Conservation (phyloP, 2,329 filamentous ascomycete genomes). For the Paecilomyces dactylethromorphus region DNA sequence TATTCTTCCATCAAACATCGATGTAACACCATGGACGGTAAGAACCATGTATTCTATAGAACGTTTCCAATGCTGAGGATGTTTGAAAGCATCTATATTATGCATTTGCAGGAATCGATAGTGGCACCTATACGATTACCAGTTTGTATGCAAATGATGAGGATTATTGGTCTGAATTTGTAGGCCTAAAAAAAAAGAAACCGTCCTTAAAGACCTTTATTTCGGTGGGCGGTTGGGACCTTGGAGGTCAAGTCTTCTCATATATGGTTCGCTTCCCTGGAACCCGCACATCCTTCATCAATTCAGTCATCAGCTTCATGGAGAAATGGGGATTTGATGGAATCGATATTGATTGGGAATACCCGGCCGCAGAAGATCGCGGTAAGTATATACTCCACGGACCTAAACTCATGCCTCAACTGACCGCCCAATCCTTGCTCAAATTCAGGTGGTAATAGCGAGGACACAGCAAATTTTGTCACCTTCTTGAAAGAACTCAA, state of each 20-base stretch:
- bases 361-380: conserved; percentile 9
- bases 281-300: conserved; percentile 7
- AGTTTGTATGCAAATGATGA: neutral
- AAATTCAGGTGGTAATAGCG: neutral
- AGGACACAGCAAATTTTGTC: neutral
- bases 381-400: too few relatives aligned
- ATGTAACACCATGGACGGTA: neutral
- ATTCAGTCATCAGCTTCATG: conserved; percentile 8
- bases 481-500: neutral
- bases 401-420: too few relatives aligned
- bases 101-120: neutral
- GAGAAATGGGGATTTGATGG: conserved; percentile 11
- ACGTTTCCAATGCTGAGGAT: neutral
- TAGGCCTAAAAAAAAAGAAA: conserved; percentile 8
- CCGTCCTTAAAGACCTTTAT: conserved; percentile 8
- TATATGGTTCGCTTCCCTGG: conserved; percentile 7
- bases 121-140: neutral
- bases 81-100: neutral
- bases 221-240: conserved; percentile 12
- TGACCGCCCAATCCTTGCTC: too few relatives aligned
- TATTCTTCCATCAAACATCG: neutral
- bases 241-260: conserved; percentile 8
- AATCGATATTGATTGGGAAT: conserved; percentile 17
- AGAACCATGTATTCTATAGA: neutral
- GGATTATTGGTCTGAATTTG: conserved; percentile 1